Percentiles rank a stretch among this genome's conserved stretches.
These are phyloP conservation scores for Ceratobasidium sp. DNA, from an alignment of 1,284 basidiomycete genomes.

Conservation along the genomic window DNA sequence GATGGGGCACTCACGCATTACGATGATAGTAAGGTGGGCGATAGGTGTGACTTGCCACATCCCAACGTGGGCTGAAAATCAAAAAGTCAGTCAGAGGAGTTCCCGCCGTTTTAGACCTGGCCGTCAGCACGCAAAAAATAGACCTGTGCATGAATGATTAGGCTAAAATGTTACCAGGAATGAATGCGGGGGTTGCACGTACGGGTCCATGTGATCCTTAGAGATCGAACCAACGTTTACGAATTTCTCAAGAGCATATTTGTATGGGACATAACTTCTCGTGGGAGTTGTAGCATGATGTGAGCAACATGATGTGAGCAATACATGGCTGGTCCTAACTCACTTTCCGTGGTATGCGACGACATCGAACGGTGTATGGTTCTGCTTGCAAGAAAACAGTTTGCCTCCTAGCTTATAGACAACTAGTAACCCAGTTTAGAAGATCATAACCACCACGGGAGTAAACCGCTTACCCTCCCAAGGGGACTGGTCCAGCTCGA, in stretches of 20 bases:
- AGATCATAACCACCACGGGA: not conserved
- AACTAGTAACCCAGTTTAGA: slow-evolving; percentile 50
- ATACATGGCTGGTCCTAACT: slow-evolving; percentile 46
- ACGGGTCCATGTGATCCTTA: slow-evolving; percentile 68
- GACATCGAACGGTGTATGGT: slow-evolving; percentile 75
- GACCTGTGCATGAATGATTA: slow-evolving; percentile 46
- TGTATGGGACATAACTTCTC: slow-evolving; percentile 72
- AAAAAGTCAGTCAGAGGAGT: slow-evolving; percentile 67
- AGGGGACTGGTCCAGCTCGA: slow-evolving; percentile 65
- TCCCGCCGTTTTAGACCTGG: slow-evolving; percentile 63
- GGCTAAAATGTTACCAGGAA: not conserved
- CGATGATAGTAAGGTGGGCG: slow-evolving; percentile 51
- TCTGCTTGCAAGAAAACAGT: slow-evolving; percentile 63
- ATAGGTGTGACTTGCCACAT: slow-evolving; percentile 61
- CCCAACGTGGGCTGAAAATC: slow-evolving; percentile 69
- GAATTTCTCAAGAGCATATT: slow-evolving; percentile 72
- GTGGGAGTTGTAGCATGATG: not conserved
- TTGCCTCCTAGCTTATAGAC: slow-evolving; percentile 66
- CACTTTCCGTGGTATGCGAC: slow-evolving; percentile 74
- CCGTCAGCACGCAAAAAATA: slow-evolving; percentile 69
- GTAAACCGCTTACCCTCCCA: slow-evolving; percentile 60
- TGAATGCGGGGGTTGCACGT: not conserved
- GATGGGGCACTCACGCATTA: slow-evolving; percentile 48
- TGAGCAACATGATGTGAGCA: not conserved
- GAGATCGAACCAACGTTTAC: slow-evolving; percentile 69